Percentiles rank a stretch among this genome's conserved stretches.
phyloP scores from a whole-genome alignment of 768 basidiomycete genomes.

The Suillus spraguei region DNA sequence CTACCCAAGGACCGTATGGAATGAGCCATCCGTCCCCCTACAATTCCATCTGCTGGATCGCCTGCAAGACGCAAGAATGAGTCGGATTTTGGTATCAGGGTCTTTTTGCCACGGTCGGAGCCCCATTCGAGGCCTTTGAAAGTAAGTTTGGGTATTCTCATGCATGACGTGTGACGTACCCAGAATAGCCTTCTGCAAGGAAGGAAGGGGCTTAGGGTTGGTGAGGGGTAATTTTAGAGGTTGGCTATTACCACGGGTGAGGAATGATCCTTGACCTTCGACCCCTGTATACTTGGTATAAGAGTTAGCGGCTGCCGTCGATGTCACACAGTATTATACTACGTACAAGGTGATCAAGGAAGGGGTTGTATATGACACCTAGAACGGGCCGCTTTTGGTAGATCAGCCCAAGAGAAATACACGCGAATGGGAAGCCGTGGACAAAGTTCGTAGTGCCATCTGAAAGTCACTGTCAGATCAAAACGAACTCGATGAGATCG shows the following conservation, averaged over 20 bases:
- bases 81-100: conserved; percentile 57
- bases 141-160: conserved; percentile 13
- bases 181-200: conserved; percentile 71
- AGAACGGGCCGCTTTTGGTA: conserved; percentile 80
- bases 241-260: conserved; percentile 51
- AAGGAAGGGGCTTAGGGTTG: conserved; percentile 61
- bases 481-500: background rate
- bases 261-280: conserved; percentile 78
- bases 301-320: conserved; percentile 1
- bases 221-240: conserved; percentile 68
- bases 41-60: conserved; percentile 56
- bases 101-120: conserved; percentile 61
- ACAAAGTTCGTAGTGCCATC: conserved; percentile 91
- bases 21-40: conserved; percentile 83
- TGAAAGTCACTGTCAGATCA: conserved; percentile 25
- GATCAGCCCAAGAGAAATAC: conserved; percentile 90
- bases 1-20: conserved; percentile 83
- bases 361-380: conserved; percentile 94
- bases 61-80: conserved; percentile 80
- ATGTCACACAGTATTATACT: background rate
- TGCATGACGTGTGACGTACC: conserved; percentile 39
- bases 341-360: conserved; percentile 78
- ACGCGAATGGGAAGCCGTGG: conserved; percentile 84
- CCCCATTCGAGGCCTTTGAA: conserved; percentile 83
- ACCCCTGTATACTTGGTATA: conserved; percentile 69